These are phyloP conservation scores for Beauveria medogensis DNA, from an alignment of 2,329 filamentous ascomycete genomes.

Conservation along the genomic window DNA sequence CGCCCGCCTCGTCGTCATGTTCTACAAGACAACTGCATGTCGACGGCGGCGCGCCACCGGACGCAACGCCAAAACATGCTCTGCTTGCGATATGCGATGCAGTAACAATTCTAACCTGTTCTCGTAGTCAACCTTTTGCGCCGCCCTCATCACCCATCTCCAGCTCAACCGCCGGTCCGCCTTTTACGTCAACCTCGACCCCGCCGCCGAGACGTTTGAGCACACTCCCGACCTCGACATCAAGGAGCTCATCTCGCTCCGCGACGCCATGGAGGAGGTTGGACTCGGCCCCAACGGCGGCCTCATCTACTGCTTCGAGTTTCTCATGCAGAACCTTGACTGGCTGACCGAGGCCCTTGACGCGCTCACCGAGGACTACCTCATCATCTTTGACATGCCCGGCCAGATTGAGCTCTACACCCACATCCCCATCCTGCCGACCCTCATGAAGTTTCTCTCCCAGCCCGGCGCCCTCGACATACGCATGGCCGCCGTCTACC, in stretches of 20 bases:
- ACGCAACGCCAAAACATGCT: neutral
- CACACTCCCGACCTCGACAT: slow-evolving; percentile 92
- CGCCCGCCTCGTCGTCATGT: neutral
- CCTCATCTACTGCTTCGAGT: slow-evolving; percentile 94
- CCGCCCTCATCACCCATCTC: slow-evolving; percentile 85
- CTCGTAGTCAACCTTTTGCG: slow-evolving; percentile 80
- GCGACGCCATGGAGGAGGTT: slow-evolving; percentile 96
- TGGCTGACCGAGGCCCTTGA: slow-evolving; percentile 82
- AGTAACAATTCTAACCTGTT: neutral
- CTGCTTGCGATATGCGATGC: neutral
- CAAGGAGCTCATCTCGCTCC: slow-evolving; percentile 85
- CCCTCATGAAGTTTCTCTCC: slow-evolving; percentile 73
- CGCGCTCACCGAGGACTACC: slow-evolving; percentile 82
- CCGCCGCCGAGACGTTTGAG: slow-evolving; percentile 85
- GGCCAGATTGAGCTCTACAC: slow-evolving; percentile 98
- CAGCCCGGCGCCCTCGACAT: slow-evolving; percentile 76
- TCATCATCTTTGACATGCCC: slow-evolving; percentile 98
- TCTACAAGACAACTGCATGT: neutral
- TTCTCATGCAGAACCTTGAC: slow-evolving; percentile 87
- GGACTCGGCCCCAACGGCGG: slow-evolving; percentile 85
- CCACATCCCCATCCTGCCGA: slow-evolving; percentile 85
- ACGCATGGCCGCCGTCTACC: slow-evolving; percentile 84
- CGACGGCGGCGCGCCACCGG: neutral
- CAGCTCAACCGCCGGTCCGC: slow-evolving; percentile 84
- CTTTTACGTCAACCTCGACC: slow-evolving; percentile 98